phyloP scores from a whole-genome alignment of 2,329 filamentous ascomycete species.

The Macrophomina pseudophaseolina region DNA sequence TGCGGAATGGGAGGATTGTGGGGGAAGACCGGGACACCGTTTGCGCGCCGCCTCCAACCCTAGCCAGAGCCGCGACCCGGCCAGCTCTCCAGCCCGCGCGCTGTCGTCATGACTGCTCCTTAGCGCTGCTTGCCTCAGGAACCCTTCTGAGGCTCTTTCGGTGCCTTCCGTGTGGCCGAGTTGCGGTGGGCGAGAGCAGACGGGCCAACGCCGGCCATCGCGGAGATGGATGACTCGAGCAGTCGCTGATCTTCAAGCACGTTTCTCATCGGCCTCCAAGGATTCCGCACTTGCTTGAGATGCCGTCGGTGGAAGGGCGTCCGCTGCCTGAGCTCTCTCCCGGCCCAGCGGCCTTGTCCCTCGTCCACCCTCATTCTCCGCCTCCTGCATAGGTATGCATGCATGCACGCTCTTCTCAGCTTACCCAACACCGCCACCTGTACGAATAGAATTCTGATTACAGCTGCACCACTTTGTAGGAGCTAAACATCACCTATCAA shows the following conservation, averaged over 20 bases:
- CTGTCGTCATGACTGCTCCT: no score
- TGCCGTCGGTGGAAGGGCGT: neutral
- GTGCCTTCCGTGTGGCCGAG: neutral
- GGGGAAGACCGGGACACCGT: neutral
- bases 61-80: no score
- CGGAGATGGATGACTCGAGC: slow-evolving; percentile 6
- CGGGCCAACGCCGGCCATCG: neutral
- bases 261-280: no score
- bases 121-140: no score
- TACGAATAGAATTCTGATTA: slow-evolving; percentile 1
- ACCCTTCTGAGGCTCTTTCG: neutral
- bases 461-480: slow-evolving; percentile 10
- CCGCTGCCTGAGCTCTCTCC: no score
- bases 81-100: no score
- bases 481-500: neutral
- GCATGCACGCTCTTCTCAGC: slow-evolving; percentile 19
- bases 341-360: neutral
- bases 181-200: neutral
- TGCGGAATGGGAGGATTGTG: neutral
- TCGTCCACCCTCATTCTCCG: neutral
- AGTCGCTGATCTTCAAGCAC: neutral
- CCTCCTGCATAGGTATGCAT: neutral
- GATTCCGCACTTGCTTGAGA: neutral
- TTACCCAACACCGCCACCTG: neutral
- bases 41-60: neutral